Percentiles rank a stretch among this genome's conserved stretches.
phyloP scores from a whole-genome alignment of 768 basidiomycete species.

The Hebeloma cylindrosporum region DNA sequence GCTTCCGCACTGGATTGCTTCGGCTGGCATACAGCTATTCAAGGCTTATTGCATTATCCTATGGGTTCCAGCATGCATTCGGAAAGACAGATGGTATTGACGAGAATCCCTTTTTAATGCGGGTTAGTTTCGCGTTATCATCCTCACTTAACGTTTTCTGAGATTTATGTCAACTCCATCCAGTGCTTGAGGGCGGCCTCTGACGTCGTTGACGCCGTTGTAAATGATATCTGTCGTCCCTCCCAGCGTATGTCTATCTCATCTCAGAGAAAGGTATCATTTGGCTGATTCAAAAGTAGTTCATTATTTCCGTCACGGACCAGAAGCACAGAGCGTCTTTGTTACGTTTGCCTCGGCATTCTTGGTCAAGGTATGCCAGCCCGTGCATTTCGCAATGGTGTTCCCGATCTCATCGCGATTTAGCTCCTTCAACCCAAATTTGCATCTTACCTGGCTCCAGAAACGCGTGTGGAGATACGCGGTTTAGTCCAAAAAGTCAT shows the following conservation, averaged over 20 bases:
- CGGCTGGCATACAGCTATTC: constrained; percentile 66
- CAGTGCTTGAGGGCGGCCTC: constrained; percentile 69
- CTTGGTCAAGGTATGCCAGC: constrained; percentile 75
- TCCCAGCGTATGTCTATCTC: constrained; percentile 45
- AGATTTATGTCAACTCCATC: constrained; percentile 6
- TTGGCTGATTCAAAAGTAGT: constrained; percentile 14
- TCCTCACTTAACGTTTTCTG: not conserved
- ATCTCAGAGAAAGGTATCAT: not conserved
- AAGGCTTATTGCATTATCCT: constrained; percentile 67
- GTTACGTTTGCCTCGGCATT: constrained; percentile 81
- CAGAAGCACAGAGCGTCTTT: constrained; percentile 79
- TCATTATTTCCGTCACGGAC: constrained; percentile 67
- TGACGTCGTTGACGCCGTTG: constrained; percentile 61
- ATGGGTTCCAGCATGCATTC: constrained; percentile 76
- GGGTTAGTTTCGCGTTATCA: constrained; percentile 43
- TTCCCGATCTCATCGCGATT: too few species aligned
- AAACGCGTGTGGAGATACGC: constrained; percentile 63
- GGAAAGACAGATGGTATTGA: constrained; percentile 55
- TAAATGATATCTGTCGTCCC: constrained; percentile 57
- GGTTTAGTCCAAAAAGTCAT: constrained; percentile 63
- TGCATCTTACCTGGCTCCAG: constrained; percentile 53
- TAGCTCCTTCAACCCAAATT: constrained; percentile 82
- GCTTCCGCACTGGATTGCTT: constrained; percentile 62
- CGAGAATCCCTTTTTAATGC: constrained; percentile 64
- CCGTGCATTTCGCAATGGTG: too few species aligned